Percentiles rank a stretch among this genome's conserved stretches.
Conservation (phyloP, 2,329 filamentous ascomycete genomes). For the Colletotrichum sp. region DNA sequence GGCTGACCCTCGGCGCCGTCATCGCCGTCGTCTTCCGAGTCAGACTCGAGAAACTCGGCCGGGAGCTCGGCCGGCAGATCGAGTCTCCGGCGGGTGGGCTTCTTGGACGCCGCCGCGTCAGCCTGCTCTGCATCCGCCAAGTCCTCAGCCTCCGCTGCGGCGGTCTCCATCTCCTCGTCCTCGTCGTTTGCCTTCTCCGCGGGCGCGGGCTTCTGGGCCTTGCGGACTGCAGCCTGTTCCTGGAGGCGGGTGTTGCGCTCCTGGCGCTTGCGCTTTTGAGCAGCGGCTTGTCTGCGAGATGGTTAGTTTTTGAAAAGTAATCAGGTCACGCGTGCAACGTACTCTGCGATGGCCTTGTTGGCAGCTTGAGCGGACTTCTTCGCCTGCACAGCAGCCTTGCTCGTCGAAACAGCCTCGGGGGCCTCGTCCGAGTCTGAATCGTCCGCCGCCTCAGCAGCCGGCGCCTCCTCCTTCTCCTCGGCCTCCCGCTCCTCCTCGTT, state of each 20-base stretch:
- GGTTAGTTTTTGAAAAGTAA: not conserved
- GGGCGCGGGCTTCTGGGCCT: constrained; percentile 29
- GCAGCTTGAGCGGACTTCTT: constrained; percentile 52
- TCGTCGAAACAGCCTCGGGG: constrained; percentile 63
- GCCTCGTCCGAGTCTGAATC: constrained; percentile 59
- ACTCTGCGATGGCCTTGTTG: constrained; percentile 58
- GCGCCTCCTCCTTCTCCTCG: constrained; percentile 25
- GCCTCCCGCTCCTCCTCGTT: not conserved
- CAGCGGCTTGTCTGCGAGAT: constrained; percentile 52
- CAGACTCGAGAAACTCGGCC: constrained; percentile 60
- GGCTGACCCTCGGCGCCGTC: constrained; percentile 29
- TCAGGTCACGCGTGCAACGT: constrained; percentile 25
- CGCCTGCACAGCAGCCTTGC: constrained; percentile 50
- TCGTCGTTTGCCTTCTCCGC: constrained; percentile 3
- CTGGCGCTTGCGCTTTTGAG: constrained; percentile 60
- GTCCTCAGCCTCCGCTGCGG: constrained; percentile 20
- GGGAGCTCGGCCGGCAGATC: constrained; percentile 54
- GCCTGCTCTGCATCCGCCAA: constrained; percentile 25
- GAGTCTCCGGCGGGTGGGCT: constrained; percentile 27
- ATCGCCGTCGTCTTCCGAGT: constrained; percentile 45
- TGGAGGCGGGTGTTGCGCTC: constrained; percentile 60
- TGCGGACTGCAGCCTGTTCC: constrained; percentile 58
- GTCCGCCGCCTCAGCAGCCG: constrained; percentile 42
- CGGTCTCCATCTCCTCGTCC: constrained; percentile 12
- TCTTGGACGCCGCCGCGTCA: constrained; percentile 19